phyloP scores from a whole-genome alignment of 177 flowering plant genomes.

The Telopea speciosissima region DNA sequence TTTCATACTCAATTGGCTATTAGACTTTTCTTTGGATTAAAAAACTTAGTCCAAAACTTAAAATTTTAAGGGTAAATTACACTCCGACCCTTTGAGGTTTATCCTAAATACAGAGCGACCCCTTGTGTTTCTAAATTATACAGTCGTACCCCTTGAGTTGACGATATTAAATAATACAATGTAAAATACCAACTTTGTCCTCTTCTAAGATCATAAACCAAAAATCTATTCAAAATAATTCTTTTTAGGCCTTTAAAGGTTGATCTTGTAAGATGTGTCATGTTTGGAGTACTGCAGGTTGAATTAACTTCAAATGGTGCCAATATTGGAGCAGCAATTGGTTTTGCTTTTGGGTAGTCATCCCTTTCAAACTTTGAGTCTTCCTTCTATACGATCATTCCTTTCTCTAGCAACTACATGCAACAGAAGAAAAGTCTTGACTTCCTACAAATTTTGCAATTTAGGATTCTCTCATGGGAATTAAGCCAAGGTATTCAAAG shows the following conservation, averaged over 20 bases:
- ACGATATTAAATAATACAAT: no score
- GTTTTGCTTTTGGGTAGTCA: constrained; percentile 61
- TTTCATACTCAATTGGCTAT: no score
- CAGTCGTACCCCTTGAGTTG: no score
- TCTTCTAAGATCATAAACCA: no score
- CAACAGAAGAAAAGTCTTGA: neutral
- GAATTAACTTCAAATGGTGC: constrained; percentile 67
- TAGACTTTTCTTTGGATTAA: no score
- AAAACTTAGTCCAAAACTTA: no score
- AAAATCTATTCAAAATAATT: no score
- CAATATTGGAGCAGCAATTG: constrained; percentile 70
- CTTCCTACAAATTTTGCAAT: constrained; percentile 10
- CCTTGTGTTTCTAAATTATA: no score
- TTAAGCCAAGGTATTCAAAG: constrained; percentile 70
- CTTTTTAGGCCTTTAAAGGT: neutral
- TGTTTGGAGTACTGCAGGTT: constrained; percentile 92
- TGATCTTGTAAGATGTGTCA: neutral
- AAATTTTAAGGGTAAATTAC: no score
- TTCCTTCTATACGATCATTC: neutral
- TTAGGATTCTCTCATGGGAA: constrained; percentile 75
- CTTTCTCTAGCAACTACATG: neutral
- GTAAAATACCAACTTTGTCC: no score
- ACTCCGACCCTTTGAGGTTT: no score
- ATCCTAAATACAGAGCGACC: no score
- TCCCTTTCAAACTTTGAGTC: neutral